Evolutionary conservation across 306 rosid genomes (phyloP).

Genomic region (Quercus berberidifolia): DNA sequence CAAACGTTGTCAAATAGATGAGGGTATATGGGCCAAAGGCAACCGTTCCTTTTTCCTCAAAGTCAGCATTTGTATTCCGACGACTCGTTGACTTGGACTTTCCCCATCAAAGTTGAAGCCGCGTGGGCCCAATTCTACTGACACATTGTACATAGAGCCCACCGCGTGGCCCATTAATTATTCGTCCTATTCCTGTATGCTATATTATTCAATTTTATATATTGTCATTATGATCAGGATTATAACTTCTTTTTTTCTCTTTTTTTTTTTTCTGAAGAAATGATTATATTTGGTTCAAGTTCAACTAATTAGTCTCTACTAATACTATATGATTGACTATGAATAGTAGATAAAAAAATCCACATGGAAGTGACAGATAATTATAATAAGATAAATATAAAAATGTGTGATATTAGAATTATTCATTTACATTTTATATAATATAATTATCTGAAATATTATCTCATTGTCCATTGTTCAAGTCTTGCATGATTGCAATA

Average conservation of each 20-base stretch:
- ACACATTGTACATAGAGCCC: background rate
- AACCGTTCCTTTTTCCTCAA: background rate
- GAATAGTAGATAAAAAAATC: accelerated
- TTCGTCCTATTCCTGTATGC: no score
- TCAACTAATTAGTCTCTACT: no score
- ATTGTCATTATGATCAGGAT: background rate
- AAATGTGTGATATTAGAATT: no score
- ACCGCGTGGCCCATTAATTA: no score
- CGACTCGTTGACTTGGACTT: background rate
- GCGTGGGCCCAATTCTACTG: background rate
- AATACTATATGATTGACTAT: no score
- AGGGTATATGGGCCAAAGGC: background rate
- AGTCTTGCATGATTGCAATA: background rate
- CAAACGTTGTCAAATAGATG: no score
- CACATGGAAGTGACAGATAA: accelerated
- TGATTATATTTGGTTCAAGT: no score
- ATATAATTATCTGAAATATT: background rate
- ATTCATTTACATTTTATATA: background rate
- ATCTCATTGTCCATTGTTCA: background rate
- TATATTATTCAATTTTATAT: no score
- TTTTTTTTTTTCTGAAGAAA: no score
- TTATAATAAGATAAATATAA: no score
- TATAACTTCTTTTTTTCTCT: no score
- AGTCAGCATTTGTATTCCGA: background rate
- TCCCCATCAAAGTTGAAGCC: background rate